Percentiles rank a stretch among this genome's conserved stretches.
Conservation (phyloP, 257 asterid species). For the Scutellaria baicalensis region DNA sequence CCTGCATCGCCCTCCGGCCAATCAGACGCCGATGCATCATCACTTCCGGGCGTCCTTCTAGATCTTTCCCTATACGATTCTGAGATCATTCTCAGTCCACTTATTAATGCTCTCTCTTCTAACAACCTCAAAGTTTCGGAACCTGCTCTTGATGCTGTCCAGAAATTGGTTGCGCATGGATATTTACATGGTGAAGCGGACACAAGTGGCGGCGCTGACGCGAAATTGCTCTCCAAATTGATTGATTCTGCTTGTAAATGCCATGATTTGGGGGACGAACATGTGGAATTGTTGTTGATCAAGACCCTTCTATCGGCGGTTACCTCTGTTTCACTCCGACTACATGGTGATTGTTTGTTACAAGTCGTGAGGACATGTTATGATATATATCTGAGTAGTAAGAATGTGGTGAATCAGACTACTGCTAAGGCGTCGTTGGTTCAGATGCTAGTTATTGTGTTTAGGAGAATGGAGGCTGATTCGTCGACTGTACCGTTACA, state of each 20-base stretch:
- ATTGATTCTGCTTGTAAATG: conserved; percentile 83
- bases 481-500: conserved; percentile 86
- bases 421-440: conserved; percentile 95
- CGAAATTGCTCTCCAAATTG: conserved; percentile 56
- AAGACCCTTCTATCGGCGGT: conserved; percentile 83
- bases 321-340: conserved; percentile 65
- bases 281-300: conserved; percentile 69
- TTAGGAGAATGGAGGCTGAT: conserved; percentile 99
- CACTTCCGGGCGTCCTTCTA: conserved; percentile 64
- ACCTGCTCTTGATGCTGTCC: conserved; percentile 90
- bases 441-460: conserved; percentile 95
- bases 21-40: conserved; percentile 41
- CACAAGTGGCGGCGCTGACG: conserved; percentile 68
- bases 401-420: conserved; percentile 88
- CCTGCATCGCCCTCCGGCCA: conserved; percentile 47
- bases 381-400: conserved; percentile 75
- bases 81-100: conserved; percentile 67
- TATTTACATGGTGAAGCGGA: conserved; percentile 87
- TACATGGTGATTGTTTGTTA: conserved; percentile 90
- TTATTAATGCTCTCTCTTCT: conserved; percentile 60
- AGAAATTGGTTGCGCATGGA: conserved; percentile 83
- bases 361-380: conserved; percentile 89
- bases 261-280: conserved; percentile 81
- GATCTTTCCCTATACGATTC: conserved; percentile 69
- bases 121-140: conserved; percentile 70